Evolutionary conservation across 1,139 yeast species (phyloP).

Genomic region (Zygosaccharomyces sapae): DNA sequence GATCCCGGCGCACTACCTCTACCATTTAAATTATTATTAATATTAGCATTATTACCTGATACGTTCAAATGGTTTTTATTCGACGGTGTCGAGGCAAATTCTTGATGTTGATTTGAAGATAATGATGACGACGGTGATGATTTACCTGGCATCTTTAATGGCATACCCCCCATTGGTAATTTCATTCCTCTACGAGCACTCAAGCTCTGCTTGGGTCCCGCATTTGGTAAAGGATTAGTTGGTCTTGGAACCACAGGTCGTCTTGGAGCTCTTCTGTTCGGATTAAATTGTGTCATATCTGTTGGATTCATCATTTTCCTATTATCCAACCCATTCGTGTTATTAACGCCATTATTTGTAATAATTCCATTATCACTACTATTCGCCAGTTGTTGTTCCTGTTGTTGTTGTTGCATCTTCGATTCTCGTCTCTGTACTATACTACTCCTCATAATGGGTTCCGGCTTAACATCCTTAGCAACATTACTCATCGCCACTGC

Average conservation of each 20-base stretch:
- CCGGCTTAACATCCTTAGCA: constrained; percentile 8
- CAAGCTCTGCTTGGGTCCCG: constrained; percentile 30
- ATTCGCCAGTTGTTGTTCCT: constrained; percentile 6
- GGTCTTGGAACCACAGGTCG: constrained; percentile 18
- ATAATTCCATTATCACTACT: neutral
- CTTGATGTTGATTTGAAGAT: constrained; percentile 23
- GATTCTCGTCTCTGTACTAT: constrained; percentile 9
- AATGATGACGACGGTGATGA: constrained; percentile 10
- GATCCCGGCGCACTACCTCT: constrained; percentile 35
- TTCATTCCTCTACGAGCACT: constrained; percentile 38
- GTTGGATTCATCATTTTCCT: constrained; percentile 7
- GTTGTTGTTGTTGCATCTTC: constrained; percentile 8
- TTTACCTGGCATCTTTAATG: constrained; percentile 26
- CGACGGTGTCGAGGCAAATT: constrained; percentile 32
- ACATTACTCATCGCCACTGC: constrained; percentile 3
- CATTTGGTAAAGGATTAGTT: constrained; percentile 2
- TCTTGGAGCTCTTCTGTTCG: constrained; percentile 29
- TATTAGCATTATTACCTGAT: constrained; percentile 7
- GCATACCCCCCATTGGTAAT: constrained; percentile 36
- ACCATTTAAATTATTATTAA: constrained; percentile 9
- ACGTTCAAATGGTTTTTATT: constrained; percentile 21
- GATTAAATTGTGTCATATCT: constrained; percentile 22
- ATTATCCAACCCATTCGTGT: constrained; percentile 4
- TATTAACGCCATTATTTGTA: constrained; percentile 5
- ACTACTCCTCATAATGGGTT: constrained; percentile 7